Percentiles rank a stretch among this genome's conserved stretches.
Conservation (phyloP, 1,284 basidiomycete genomes). For the Calocybe gambosa region DNA sequence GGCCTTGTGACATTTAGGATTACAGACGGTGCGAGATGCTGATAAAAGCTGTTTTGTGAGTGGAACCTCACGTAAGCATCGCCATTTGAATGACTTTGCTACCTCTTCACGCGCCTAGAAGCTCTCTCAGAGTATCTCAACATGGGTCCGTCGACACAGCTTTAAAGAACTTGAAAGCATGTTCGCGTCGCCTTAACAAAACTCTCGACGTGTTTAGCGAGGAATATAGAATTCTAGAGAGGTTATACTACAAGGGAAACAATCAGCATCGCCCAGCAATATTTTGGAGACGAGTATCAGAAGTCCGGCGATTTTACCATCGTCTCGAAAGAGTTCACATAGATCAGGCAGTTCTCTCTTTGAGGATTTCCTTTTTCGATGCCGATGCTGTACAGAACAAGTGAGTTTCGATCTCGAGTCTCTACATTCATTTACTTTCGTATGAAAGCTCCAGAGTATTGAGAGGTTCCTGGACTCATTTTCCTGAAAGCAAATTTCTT, state of each 20-base stretch:
- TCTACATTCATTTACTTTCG: constrained; percentile 1
- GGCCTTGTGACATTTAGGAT: constrained; percentile 56
- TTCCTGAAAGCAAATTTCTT: constrained; percentile 36
- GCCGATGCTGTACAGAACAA: constrained; percentile 28
- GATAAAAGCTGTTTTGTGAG: neutral
- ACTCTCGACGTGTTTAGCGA: constrained; percentile 38
- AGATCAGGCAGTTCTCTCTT: constrained; percentile 34
- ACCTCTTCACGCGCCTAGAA: constrained; percentile 7
- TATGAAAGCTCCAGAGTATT: constrained; percentile 37
- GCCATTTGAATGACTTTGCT: too few species aligned
- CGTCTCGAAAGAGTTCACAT: constrained; percentile 42
- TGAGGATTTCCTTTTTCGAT: constrained; percentile 57
- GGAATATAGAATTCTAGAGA: constrained; percentile 57
- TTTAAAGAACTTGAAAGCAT: constrained; percentile 55
- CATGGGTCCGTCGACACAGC: constrained; percentile 42
- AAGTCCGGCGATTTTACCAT: constrained; percentile 51
- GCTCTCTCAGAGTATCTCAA: constrained; percentile 4
- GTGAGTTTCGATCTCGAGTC: constrained; percentile 29
- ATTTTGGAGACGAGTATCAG: constrained; percentile 63
- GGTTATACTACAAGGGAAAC: constrained; percentile 72
- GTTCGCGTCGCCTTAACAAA: constrained; percentile 44
- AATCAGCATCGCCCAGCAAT: constrained; percentile 71
- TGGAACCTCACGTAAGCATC: constrained; percentile 11
- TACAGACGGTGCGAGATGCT: neutral
- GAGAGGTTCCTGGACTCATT: constrained; percentile 58